phyloP scores from a whole-genome alignment of 2,329 filamentous ascomycete species.

The Microsporum canis region DNA sequence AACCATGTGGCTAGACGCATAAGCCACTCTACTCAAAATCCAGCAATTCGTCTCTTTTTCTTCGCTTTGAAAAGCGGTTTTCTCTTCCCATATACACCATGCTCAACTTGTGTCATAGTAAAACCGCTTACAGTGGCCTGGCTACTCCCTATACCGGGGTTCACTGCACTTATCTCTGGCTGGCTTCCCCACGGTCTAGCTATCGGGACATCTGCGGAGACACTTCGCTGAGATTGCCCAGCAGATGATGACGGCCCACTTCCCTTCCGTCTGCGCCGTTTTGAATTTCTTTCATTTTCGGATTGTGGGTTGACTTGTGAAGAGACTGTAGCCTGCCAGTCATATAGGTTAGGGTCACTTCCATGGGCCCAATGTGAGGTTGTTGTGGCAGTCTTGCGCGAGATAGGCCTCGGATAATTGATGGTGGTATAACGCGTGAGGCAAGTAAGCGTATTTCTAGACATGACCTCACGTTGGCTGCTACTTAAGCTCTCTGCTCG shows the following conservation, averaged over 20 bases:
- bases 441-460: not conserved
- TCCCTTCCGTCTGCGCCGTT: not conserved
- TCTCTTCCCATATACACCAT: constrained; percentile 28
- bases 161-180: constrained; percentile 1
- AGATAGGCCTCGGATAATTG: constrained; percentile 15
- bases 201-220: not conserved
- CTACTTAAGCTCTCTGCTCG: not conserved
- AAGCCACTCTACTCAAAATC: constrained; percentile 23
- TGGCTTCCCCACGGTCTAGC: constrained; percentile 13
- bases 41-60: constrained; percentile 29
- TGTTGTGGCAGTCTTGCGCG: constrained; percentile 20
- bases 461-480: not conserved
- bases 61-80: constrained; percentile 24
- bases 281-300: not conserved
- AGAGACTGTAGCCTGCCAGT: constrained; percentile 22
- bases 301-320: not conserved
- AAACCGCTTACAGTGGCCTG: constrained; percentile 25
- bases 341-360: constrained; percentile 24
- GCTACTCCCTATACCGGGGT: constrained; percentile 22
- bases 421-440: constrained; percentile 25
- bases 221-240: not conserved
- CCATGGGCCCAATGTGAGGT: constrained; percentile 30
- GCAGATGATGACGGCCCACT: not conserved
- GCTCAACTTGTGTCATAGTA: constrained; percentile 33
- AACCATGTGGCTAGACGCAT: not conserved